Conservation (phyloP, 1,139 yeast genomes). For the Hansenula anomala region DNA sequence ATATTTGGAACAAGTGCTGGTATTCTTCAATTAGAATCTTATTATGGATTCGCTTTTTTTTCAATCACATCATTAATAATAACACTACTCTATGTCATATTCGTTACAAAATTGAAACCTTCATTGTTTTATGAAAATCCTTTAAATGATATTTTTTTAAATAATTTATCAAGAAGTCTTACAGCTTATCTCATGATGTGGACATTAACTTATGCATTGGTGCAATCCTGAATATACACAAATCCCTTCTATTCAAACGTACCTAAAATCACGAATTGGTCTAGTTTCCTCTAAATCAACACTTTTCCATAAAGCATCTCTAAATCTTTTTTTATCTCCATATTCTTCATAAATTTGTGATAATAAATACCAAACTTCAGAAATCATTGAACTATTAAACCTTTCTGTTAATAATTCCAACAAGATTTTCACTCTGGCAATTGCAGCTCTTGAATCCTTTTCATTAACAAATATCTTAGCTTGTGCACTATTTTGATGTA, state of each 20-base stretch:
- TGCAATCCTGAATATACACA: slow-evolving; percentile 27
- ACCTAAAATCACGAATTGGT: slow-evolving; percentile 48
- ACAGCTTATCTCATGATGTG: slow-evolving; percentile 80
- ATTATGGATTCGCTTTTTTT: slow-evolving; percentile 59
- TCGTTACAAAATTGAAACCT: slow-evolving; percentile 41
- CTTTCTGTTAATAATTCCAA: slow-evolving; percentile 55
- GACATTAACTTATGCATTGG: slow-evolving; percentile 74
- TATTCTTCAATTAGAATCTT: slow-evolving; percentile 60
- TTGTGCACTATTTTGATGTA: slow-evolving; percentile 26
- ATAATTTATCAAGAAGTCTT: slow-evolving; percentile 51
- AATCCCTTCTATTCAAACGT: slow-evolving; percentile 1
- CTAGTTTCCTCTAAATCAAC: slow-evolving; percentile 63
- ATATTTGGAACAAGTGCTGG: slow-evolving; percentile 72
- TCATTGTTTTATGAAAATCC: slow-evolving; percentile 48
- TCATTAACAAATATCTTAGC: slow-evolving; percentile 33
- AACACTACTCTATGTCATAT: slow-evolving; percentile 36
- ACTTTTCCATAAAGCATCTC: slow-evolving; percentile 58
- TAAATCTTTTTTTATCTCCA: slow-evolving; percentile 50
- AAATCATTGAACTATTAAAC: slow-evolving; percentile 46
- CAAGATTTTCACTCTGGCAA: slow-evolving; percentile 57
- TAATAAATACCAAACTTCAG: slow-evolving; percentile 74
- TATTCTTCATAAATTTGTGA: slow-evolving; percentile 60
- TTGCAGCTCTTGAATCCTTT: slow-evolving; percentile 59
- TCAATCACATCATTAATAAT: slow-evolving; percentile 41
- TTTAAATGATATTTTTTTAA: slow-evolving; percentile 49